Percentiles rank a stretch among this genome's conserved stretches.
phyloP scores from a whole-genome alignment of 208 protist species.

The Leishmania turanica region DNA sequence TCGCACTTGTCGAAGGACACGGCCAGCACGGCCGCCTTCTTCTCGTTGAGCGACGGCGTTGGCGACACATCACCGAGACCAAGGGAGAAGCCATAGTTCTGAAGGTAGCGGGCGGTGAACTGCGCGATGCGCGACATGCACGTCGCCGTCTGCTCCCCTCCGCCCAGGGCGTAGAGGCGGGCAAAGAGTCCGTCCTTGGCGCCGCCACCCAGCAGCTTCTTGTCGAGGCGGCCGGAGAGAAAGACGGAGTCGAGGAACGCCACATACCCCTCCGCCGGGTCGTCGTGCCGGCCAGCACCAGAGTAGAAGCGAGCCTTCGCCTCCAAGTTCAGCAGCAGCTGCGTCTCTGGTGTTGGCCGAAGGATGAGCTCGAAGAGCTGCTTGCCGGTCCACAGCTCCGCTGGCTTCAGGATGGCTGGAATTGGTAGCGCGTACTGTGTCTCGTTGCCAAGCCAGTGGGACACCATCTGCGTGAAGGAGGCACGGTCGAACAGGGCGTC shows the following conservation, averaged over 20 bases:
- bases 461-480: constrained; percentile 89
- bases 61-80: constrained; percentile 98
- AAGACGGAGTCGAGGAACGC: constrained; percentile 93
- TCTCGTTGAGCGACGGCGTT: constrained; percentile 73
- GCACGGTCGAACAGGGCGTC: constrained; percentile 97
- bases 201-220: constrained; percentile 95
- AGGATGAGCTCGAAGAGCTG: constrained; percentile 97
- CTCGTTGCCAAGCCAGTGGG: constrained; percentile 83
- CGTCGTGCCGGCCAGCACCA: constrained; percentile 63
- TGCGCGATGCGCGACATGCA: constrained; percentile 97
- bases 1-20: constrained; percentile 94
- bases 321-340: constrained; percentile 92
- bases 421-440: constrained; percentile 93
- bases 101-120: constrained; percentile 93
- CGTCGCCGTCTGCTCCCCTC: constrained; percentile 82
- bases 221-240: constrained; percentile 97
- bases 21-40: constrained; percentile 94
- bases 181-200: constrained; percentile 97
- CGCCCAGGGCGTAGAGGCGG: constrained; percentile 90
- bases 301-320: constrained; percentile 92
- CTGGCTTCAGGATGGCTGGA: constrained; percentile 97
- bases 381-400: constrained; percentile 99
- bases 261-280: constrained; percentile 94
- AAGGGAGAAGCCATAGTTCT: constrained; percentile 99
- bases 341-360: constrained; percentile 48